phyloP scores from a whole-genome alignment of 2,329 filamentous ascomycete species.

The Cryphonectria japonica region DNA sequence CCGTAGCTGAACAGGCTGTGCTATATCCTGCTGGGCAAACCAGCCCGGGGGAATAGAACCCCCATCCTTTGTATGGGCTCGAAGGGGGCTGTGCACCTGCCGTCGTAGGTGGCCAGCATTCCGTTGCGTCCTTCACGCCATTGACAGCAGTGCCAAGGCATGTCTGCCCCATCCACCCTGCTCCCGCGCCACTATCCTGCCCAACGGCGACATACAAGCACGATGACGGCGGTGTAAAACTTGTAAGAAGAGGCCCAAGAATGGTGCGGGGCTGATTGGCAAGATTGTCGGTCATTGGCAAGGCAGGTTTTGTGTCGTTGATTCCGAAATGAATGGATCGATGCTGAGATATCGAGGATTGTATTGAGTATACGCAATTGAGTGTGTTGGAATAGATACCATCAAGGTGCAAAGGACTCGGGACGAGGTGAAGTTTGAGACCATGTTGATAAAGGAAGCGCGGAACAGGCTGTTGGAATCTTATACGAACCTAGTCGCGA shows the following conservation, averaged over 20 bases:
- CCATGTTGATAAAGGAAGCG: too few species aligned
- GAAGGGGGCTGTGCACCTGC: neutral
- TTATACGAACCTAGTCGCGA: too few species aligned
- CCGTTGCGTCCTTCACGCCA: neutral
- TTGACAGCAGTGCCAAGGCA: neutral
- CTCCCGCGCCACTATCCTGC: neutral
- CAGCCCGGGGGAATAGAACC: constrained; percentile 17
- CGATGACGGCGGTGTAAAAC: constrained; percentile 5
- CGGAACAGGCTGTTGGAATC: too few species aligned
- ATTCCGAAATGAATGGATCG: too few species aligned
- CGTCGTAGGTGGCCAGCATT: constrained; percentile 15
- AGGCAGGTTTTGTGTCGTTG: neutral
- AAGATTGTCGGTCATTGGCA: neutral
- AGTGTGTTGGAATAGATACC: neutral
- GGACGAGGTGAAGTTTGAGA: too few species aligned
- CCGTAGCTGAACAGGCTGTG: constrained; percentile 8
- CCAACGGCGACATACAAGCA: constrained; percentile 2
- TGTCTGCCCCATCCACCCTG: neutral
- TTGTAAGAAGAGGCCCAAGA: constrained; percentile 10
- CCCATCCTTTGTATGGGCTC: neutral
- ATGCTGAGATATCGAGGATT: too few species aligned
- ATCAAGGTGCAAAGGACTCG: too few species aligned
- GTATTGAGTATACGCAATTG: too few species aligned
- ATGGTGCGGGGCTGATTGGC: constrained; percentile 13
- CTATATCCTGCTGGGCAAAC: constrained; percentile 7